phyloP scores from a whole-genome alignment of 1,139 yeast genomes.

The Geotrichum cucujoidarum region DNA sequence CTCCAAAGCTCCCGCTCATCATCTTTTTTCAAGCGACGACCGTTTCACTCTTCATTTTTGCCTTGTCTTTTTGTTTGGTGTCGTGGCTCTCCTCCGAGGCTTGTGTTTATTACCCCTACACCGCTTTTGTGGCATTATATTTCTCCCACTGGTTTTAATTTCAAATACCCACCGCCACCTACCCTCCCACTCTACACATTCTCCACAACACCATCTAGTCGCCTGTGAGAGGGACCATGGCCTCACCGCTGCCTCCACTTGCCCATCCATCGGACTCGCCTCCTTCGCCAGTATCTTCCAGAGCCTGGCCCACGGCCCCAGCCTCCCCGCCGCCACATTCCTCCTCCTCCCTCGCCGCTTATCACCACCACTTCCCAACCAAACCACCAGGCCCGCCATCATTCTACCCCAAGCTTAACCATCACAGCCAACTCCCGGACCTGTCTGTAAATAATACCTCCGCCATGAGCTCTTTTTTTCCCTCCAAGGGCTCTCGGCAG shows the following conservation, averaged over 20 bases:
- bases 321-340: not conserved
- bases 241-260: constrained; percentile 5
- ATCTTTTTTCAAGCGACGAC: no score
- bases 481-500: constrained; percentile 3
- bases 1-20: no score
- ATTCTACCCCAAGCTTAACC: no score
- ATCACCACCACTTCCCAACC: not conserved
- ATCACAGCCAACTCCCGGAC: no score
- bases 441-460: not conserved
- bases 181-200: not conserved
- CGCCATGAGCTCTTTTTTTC: not conserved
- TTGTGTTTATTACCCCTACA: no score
- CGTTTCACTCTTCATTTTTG: no score
- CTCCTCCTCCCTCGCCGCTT: not conserved
- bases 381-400: not conserved
- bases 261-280: not conserved
- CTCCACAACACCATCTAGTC: not conserved
- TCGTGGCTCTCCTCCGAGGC: not conserved
- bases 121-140: no score
- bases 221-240: constrained; percentile 1
- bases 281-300: not conserved
- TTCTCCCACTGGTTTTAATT: not conserved
- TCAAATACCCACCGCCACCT: not conserved
- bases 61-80: not conserved
- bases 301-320: not conserved